These are phyloP conservation scores for Botrytis elliptica DNA, from an alignment of 2,329 filamentous ascomycete genomes.

Conservation along the genomic window DNA sequence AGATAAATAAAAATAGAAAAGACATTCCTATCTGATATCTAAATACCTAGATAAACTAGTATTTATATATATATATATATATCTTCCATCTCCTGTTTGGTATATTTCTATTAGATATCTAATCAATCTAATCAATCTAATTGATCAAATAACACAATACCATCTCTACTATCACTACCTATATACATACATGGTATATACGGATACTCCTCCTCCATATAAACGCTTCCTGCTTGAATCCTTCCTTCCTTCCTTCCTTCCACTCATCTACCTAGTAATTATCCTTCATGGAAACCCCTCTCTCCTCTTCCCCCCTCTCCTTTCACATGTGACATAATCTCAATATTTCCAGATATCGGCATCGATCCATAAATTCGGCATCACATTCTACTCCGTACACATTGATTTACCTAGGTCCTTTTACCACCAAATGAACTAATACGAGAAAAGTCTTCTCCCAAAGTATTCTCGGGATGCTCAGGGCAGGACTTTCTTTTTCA, in stretches of 20 bases:
- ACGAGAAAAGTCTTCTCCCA: neutral
- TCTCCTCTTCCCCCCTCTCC: neutral
- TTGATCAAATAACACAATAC: neutral
- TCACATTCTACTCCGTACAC: neutral
- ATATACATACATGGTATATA: no score
- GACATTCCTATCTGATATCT: no score
- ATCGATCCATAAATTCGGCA: neutral
- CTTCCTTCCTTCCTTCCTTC: neutral
- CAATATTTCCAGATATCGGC: neutral
- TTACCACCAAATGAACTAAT: neutral
- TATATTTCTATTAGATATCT: neutral
- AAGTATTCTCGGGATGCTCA: neutral
- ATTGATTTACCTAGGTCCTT: neutral
- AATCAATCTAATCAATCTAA: neutral
- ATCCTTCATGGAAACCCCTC: no score
- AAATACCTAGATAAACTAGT: no score
- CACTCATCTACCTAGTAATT: neutral
- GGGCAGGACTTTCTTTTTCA: no score
- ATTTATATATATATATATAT: no score
- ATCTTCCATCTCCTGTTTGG: no score
- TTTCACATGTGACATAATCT: neutral
- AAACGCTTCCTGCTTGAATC: neutral
- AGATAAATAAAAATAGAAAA: no score
- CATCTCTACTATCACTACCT: neutral
- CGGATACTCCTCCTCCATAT: no score